Evolutionary conservation across 1,139 yeast species (phyloP).

Genomic region (Pichia sp.): DNA sequence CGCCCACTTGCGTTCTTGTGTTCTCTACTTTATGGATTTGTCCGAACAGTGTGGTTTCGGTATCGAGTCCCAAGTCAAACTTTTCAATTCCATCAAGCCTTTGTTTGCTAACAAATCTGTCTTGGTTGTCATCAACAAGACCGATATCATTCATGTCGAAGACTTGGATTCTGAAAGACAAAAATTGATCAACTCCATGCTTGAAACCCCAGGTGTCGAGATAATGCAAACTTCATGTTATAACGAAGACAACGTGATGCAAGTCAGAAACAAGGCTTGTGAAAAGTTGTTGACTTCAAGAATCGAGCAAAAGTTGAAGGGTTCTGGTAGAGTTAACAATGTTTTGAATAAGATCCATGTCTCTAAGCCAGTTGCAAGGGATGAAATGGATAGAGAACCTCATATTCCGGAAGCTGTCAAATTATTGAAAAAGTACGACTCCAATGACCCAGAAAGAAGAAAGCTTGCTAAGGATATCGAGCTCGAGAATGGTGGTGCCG

Average conservation of each 20-base stretch:
- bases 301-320: conserved; percentile 94
- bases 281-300: conserved; percentile 92
- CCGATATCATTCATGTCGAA: conserved; percentile 81
- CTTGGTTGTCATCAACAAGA: conserved; percentile 90
- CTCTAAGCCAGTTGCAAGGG: conserved; percentile 84
- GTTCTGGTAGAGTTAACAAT: conserved; percentile 81
- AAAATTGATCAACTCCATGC: conserved; percentile 60
- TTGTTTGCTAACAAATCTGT: conserved; percentile 95
- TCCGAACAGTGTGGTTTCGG: conserved; percentile 99
- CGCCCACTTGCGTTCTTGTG: conserved; percentile 96
- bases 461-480: conserved; percentile 83
- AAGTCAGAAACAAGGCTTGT: conserved; percentile 94
- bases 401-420: conserved; percentile 74
- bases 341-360: conserved; percentile 95
- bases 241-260: conserved; percentile 93
- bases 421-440: conserved; percentile 60
- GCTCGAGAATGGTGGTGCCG: conserved; percentile 96
- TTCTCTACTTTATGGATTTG: conserved; percentile 94
- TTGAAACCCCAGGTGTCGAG: conserved; percentile 75
- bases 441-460: conserved; percentile 78
- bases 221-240: conserved; percentile 90
- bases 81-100: conserved; percentile 95
- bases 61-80: conserved; percentile 93
- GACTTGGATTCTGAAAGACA: conserved; percentile 77
- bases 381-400: conserved; percentile 75